Conservation (phyloP, 2,329 filamentous ascomycete species). For the Penicillium verrucosum region DNA sequence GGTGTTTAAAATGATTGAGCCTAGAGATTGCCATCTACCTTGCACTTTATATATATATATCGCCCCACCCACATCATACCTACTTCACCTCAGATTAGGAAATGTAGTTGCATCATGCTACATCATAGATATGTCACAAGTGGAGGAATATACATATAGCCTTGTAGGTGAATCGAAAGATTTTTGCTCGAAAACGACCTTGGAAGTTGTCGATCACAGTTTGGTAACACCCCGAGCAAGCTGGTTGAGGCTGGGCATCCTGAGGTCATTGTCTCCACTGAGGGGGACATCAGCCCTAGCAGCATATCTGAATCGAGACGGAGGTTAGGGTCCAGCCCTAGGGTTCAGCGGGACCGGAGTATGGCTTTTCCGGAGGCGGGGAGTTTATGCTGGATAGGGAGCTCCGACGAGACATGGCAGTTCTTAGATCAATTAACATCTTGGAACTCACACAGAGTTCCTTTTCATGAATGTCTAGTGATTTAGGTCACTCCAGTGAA, state of each 20-base stretch:
- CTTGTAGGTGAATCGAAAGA: not conserved
- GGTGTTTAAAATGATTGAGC: not conserved
- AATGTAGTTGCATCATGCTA: constrained; percentile 30
- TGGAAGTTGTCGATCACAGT: constrained; percentile 8
- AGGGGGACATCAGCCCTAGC: constrained; percentile 23
- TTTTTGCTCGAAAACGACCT: not conserved
- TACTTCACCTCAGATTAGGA: not conserved
- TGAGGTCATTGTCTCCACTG: constrained; percentile 15
- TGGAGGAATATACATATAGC: not conserved
- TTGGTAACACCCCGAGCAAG: not conserved
- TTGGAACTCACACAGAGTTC: not conserved
- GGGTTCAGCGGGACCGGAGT: constrained; percentile 24
- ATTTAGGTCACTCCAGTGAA: not conserved
- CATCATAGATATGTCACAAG: constrained; percentile 36
- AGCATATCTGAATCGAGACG: constrained; percentile 10
- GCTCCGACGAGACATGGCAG: constrained; percentile 5
- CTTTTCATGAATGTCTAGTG: not conserved
- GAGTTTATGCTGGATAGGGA: constrained; percentile 9
- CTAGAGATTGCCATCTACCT: not conserved
- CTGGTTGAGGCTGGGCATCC: constrained; percentile 17
- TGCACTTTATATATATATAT: constrained; percentile 11
- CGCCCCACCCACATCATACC: not conserved
- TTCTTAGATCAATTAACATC: constrained; percentile 3
- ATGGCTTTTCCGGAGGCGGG: constrained; percentile 25
- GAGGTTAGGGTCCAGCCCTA: constrained; percentile 30